A percentile compares a stretch with the other conserved stretches of the same genome.
Conservation (phyloP, 1,139 yeast genomes). For the Diutina scorzettiae region DNA sequence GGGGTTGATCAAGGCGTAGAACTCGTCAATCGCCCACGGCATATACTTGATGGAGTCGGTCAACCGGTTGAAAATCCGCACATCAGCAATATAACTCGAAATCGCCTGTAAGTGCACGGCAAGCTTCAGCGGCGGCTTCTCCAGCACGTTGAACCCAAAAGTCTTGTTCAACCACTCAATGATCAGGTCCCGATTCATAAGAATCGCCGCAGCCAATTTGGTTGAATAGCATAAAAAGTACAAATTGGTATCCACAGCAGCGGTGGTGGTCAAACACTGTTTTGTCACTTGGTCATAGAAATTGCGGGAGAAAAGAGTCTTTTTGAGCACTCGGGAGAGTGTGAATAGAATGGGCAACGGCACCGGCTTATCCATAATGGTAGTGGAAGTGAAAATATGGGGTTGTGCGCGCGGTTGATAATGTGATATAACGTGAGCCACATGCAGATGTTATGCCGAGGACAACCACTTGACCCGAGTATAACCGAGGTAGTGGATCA, state of each 20-base stretch:
- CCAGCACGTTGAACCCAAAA: neutral
- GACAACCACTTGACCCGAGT: too few relatives aligned
- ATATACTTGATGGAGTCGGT: slow-evolving; percentile 39
- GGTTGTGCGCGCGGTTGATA: too few relatives aligned
- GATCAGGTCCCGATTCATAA: slow-evolving; percentile 28
- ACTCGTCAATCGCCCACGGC: slow-evolving; percentile 38
- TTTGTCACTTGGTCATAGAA: slow-evolving; percentile 33
- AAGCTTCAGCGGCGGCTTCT: slow-evolving; percentile 14
- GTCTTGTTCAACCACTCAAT: slow-evolving; percentile 15
- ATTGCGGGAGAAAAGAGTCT: slow-evolving; percentile 20
- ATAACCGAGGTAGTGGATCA: too few relatives aligned
- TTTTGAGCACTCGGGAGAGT: slow-evolving; percentile 13
- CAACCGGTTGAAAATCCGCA: slow-evolving; percentile 42
- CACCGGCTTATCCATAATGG: slow-evolving; percentile 7
- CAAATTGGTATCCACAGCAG: slow-evolving; percentile 29
- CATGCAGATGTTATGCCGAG: too few relatives aligned
- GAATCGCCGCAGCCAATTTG: slow-evolving; percentile 26
- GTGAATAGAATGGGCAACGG: slow-evolving; percentile 13
- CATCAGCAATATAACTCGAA: slow-evolving; percentile 37
- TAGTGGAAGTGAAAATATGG: neutral
- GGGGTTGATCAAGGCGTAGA: slow-evolving; percentile 18
- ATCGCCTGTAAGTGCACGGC: slow-evolving; percentile 30
- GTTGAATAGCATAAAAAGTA: slow-evolving; percentile 36
- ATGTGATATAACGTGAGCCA: too few relatives aligned
- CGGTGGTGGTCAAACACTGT: slow-evolving; percentile 23